Evolutionary conservation across 768 basidiomycete species (phyloP).

Genomic region (Xerocomellus dryophilus): DNA sequence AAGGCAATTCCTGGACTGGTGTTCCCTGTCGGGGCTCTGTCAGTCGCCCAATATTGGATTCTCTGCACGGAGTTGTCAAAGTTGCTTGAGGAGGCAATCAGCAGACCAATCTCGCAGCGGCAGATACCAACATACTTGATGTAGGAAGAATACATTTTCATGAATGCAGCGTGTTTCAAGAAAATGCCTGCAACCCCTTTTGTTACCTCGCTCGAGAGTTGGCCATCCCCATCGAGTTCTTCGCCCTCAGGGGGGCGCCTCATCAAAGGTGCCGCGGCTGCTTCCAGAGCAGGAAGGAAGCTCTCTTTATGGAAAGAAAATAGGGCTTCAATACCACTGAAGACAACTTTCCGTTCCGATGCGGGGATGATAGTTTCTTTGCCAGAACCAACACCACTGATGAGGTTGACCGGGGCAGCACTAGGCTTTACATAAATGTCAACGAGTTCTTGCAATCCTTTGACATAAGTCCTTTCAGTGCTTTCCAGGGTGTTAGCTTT

Average conservation of each 20-base stretch:
- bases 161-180: slow-evolving; percentile 91
- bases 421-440: slow-evolving; percentile 94
- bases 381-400: slow-evolving; percentile 65
- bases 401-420: slow-evolving; percentile 61
- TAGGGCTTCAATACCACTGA: slow-evolving; percentile 84
- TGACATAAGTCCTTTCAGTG: slow-evolving; percentile 95
- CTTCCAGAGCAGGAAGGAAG: slow-evolving; percentile 88
- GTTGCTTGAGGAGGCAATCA: slow-evolving; percentile 52
- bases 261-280: slow-evolving; percentile 69
- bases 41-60: slow-evolving; percentile 80
- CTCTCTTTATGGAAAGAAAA: slow-evolving; percentile 91
- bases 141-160: slow-evolving; percentile 98
- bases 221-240: slow-evolving; percentile 66
- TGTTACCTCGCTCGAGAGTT: slow-evolving; percentile 70
- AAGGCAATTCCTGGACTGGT: slow-evolving; percentile 33
- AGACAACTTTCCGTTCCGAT: slow-evolving; percentile 86
- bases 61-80: slow-evolving; percentile 91
- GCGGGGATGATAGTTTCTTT: slow-evolving; percentile 86
- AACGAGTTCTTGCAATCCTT: slow-evolving; percentile 88
- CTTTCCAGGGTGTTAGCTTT: slow-evolving; percentile 39
- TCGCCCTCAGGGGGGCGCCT: slow-evolving; percentile 42
- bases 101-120: slow-evolving; percentile 4
- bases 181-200: slow-evolving; percentile 86
- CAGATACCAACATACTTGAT: slow-evolving; percentile 70
- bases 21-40: slow-evolving; percentile 42